Base-by-base conservation (phyloP, 768 basidiomycete genomes). In the Filobasidium wieringae region DNA sequence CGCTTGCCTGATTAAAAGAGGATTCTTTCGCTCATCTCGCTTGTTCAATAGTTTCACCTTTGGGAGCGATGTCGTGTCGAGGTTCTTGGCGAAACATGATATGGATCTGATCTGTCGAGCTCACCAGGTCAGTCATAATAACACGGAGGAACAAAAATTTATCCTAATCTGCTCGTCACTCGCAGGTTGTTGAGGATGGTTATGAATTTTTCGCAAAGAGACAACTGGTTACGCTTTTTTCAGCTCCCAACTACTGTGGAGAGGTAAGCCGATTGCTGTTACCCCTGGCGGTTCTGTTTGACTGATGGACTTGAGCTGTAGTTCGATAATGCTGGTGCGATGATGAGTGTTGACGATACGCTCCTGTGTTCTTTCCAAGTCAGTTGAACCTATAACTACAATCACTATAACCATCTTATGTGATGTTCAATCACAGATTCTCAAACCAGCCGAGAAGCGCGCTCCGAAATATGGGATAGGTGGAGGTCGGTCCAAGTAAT, bases 291-390 rank as follows among this genome's bases (percentile, higher is more conserved):
- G n/a, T n/a, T n/a, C 12, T 39, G n/a, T 47, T 24, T 47, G 12
- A n/a, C 11, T 39, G 12, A 39, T 39, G n/a, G 30, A 31, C 30
- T 51, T 43, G 53, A 27, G 29, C 39, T 31, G 26, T 15, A 97
- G 78, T 99, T 99, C 69, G 93, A 99, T 75, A 99, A 99, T 74
- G 92, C 93, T 4, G 93, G 93, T 34, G 93, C 93, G 32, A 99
- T 99, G 93, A 99, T 97, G 93, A 91, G 88, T 68, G 93, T 99
- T 40, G 93, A 96, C 68, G 93, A 96, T 76, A 95, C 93, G 8
- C 75, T 97, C 64, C 74, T 97, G 63, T 96, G 93, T 77, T 96
- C 92, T 7, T 96, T 97, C 88, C 93, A 96, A 77, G 90, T 92
- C 63, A 59, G 79, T 52, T 26, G 31, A 56, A 34, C 36, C 31